Percentiles rank a stretch among this genome's conserved stretches.
These are phyloP conservation scores for Kazachstania bromeliacearum DNA, from an alignment of 805 yeast genomes.

Conservation along the genomic window DNA sequence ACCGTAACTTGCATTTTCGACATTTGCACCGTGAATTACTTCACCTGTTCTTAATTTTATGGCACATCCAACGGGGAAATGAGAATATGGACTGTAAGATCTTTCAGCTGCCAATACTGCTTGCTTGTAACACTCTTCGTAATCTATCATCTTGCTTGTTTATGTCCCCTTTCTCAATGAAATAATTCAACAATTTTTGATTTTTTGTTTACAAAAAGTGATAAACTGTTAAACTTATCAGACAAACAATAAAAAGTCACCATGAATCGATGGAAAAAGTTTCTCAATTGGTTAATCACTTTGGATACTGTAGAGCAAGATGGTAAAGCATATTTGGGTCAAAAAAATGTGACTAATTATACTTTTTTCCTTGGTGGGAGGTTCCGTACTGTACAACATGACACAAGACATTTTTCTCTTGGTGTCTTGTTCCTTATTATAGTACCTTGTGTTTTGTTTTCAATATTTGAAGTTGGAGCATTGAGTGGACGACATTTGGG, in stretches of 20 bases:
- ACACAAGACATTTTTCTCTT: constrained; percentile 33
- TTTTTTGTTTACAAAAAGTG: not conserved
- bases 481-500: constrained; percentile 19
- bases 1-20: constrained; percentile 89
- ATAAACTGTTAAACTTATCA: not conserved
- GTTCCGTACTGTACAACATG: constrained; percentile 36
- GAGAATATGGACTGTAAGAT: constrained; percentile 42
- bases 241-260: not conserved
- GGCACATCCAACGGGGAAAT: constrained; percentile 65
- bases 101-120: constrained; percentile 33
- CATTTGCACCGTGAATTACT: constrained; percentile 65
- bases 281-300: constrained; percentile 16
- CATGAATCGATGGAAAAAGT: not conserved
- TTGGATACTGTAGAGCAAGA: constrained; percentile 17
- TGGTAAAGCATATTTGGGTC: constrained; percentile 13
- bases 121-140: constrained; percentile 21
- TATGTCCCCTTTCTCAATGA: too few species aligned
- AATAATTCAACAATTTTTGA: constrained; percentile 10
- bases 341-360: constrained; percentile 29
- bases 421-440: constrained; percentile 30
- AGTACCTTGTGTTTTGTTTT: constrained; percentile 45
- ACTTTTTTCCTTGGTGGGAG: constrained; percentile 61
- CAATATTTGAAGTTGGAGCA: constrained; percentile 34
- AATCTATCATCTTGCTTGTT: too few species aligned
- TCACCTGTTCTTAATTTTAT: constrained; percentile 44